Evolutionary conservation across 805 yeast species (phyloP), one percentile per base, ranked within the genome.

Genomic region (Candida alai): DNA sequence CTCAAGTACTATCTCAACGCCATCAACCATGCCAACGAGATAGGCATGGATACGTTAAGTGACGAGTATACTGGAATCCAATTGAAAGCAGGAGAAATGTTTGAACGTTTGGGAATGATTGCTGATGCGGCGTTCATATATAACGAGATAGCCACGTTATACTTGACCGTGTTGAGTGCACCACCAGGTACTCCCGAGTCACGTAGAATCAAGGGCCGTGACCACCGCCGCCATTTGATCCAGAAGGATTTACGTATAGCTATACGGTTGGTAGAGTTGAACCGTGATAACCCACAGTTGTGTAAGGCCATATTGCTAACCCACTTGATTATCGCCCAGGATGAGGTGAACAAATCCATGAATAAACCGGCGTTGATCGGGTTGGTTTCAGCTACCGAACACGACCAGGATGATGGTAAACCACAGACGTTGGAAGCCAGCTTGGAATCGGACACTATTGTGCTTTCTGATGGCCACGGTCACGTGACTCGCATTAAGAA

Each of bases 61-160:
- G 93, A 86, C 49, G 90, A 84, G 49, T 89, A 84, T 55, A 89
- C 97, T 0, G 96, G 97, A 0, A 76, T 90, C 34, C 95, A 89
- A 50, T 66, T 90, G 54, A 86, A 89, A 49, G 65, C 86, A 22
- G 95, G 83, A 8, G 95, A 88, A 49, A 82, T 87, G 87, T 84
- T 77, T 52, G 95, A 86, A 49, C 68, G 80, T 25, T 56, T 87
- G 45, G 70, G 68, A 14, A 69, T 74, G 76, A 44, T 51, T 20
- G 74, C 74, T 10, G 83, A 81, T 34, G 94, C 95, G 0, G 67
- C 74, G 23, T 66, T 69, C 42, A 59, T 85, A 6, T 88, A 85
- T 56, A 65, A 75, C 37, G 90, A 84, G 47, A 62, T 85, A 31
- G 74, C 79, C 10, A 68, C 78, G 3, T 60, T 75, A 24, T 81